Percentiles rank a stretch among this genome's conserved stretches.
phyloP scores from a whole-genome alignment of 805 yeast species.

The Priceomyces medius region DNA sequence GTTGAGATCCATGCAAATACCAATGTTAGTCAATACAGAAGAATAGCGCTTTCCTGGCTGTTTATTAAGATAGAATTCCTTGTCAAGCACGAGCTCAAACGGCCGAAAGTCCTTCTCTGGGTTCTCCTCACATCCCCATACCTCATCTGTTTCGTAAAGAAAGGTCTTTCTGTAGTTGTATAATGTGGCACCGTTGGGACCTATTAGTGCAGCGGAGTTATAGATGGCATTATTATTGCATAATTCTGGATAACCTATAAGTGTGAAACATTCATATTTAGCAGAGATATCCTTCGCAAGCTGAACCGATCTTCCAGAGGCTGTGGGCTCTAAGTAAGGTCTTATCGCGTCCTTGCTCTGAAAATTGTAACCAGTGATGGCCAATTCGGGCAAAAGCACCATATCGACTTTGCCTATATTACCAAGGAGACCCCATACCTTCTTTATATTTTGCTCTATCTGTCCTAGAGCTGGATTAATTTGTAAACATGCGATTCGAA shows the following conservation, averaged over 20 bases:
- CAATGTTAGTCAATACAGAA: constrained; percentile 50
- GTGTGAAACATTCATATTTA: constrained; percentile 57
- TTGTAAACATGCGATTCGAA: constrained; percentile 67
- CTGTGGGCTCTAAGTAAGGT: constrained; percentile 56
- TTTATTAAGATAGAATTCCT: constrained; percentile 15
- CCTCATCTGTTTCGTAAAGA: constrained; percentile 73
- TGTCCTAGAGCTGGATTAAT: constrained; percentile 64
- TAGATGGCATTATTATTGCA: constrained; percentile 35
- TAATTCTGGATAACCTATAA: constrained; percentile 80
- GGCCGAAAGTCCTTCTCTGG: constrained; percentile 54
- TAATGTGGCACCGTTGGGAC: constrained; percentile 56
- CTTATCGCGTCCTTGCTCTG: constrained; percentile 41
- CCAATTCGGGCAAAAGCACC: constrained; percentile 80
- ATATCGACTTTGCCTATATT: constrained; percentile 49
- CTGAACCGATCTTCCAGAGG: constrained; percentile 47
- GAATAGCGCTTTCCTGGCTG: constrained; percentile 21
- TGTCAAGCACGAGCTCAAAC: constrained; percentile 38
- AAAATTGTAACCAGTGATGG: constrained; percentile 83
- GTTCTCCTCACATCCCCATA: constrained; percentile 76
- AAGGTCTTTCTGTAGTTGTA: constrained; percentile 75
- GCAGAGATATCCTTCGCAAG: constrained; percentile 59
- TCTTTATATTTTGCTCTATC: constrained; percentile 50
- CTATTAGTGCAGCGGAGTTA: constrained; percentile 70
- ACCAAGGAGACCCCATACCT: constrained; percentile 43
- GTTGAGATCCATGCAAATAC: constrained; percentile 93